Evolutionary conservation across 805 yeast genomes (phyloP).

Genomic region (Yarrowia alimentaria): DNA sequence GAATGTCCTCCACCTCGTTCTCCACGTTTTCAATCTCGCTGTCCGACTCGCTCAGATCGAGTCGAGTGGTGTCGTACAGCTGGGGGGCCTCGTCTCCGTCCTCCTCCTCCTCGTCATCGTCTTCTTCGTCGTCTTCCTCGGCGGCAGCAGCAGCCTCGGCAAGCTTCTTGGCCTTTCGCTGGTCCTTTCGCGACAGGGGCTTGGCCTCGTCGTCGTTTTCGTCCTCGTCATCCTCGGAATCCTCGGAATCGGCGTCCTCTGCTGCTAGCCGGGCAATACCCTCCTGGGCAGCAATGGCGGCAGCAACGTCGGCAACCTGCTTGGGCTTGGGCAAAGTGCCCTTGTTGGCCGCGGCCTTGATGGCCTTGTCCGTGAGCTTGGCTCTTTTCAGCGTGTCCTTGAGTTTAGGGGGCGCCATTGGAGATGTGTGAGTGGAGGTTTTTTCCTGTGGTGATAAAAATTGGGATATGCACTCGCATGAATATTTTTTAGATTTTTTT

Average conservation of each 20-base stretch:
- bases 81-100: constrained; percentile 39
- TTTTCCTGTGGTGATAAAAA: not conserved
- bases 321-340: constrained; percentile 22
- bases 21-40: constrained; percentile 52
- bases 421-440: not conserved
- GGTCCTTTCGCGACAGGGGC: constrained; percentile 31
- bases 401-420: constrained; percentile 15
- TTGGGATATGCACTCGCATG: not conserved
- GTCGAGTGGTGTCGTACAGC: constrained; percentile 36
- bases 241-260: not conserved
- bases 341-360: constrained; percentile 15
- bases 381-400: constrained; percentile 10
- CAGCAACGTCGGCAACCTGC: constrained; percentile 1
- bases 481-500: not conserved
- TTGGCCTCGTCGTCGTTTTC: constrained; percentile 16
- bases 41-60: constrained; percentile 43
- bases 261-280: too few species aligned
- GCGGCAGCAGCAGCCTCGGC: constrained; percentile 33
- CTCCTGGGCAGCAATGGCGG: too few species aligned
- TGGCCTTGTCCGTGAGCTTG: constrained; percentile 20
- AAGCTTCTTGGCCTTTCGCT: constrained; percentile 32
- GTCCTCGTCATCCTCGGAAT: constrained; percentile 20
- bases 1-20: constrained; percentile 77
- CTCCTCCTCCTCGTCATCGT: constrained; percentile 40
- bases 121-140: constrained; percentile 35